A percentile compares a stretch with the other conserved stretches of the same genome.
Evolutionary conservation across 2,329 filamentous ascomycete genomes (phyloP).

Genomic region (Plenodomus lindquistii): DNA sequence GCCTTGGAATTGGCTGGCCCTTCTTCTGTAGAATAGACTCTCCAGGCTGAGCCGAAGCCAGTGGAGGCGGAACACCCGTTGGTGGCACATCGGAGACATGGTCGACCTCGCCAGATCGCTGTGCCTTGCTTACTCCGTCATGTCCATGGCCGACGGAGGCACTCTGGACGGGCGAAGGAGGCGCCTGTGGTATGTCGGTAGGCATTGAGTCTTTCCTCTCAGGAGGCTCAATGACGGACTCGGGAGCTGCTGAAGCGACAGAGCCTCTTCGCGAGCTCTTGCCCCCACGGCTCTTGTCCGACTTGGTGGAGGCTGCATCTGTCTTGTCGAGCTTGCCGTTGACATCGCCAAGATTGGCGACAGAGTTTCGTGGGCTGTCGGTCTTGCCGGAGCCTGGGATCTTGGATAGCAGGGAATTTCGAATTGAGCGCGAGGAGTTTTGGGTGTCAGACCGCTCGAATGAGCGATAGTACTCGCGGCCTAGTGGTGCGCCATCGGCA

Average conservation of each 20-base stretch:
- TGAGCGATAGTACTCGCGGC: conserved; percentile 76
- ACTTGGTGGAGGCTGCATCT: conserved; percentile 76
- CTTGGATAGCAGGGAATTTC: conserved; percentile 80
- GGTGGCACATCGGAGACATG: conserved; percentile 91
- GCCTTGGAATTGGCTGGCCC: conserved; percentile 69
- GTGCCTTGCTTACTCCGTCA: conserved; percentile 77
- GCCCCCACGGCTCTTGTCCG: conserved; percentile 61
- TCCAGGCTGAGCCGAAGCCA: conserved; percentile 69
- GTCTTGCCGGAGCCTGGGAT: conserved; percentile 73
- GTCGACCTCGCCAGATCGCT: conserved; percentile 88
- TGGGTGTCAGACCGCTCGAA: conserved; percentile 92
- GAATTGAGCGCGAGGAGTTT: conserved; percentile 85
- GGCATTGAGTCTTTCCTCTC: conserved; percentile 37
- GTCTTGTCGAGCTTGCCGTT: conserved; percentile 66
- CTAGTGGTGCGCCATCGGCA: conserved; percentile 63
- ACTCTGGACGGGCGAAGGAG: conserved; percentile 86
- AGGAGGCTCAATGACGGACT: conserved; percentile 42
- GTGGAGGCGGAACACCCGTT: conserved; percentile 61
- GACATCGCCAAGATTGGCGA: conserved; percentile 56
- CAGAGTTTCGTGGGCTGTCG: conserved; percentile 81
- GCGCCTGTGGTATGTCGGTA: conserved; percentile 52
- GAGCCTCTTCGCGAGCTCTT: conserved; percentile 43
- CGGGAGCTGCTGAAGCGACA: conserved; percentile 45
- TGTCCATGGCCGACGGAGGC: conserved; percentile 72
- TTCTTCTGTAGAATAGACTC: conserved; percentile 89